Percentiles rank a stretch among this genome's conserved stretches.
phyloP scores from a whole-genome alignment of 331 rosid genomes.

The Rosa hybrid region DNA sequence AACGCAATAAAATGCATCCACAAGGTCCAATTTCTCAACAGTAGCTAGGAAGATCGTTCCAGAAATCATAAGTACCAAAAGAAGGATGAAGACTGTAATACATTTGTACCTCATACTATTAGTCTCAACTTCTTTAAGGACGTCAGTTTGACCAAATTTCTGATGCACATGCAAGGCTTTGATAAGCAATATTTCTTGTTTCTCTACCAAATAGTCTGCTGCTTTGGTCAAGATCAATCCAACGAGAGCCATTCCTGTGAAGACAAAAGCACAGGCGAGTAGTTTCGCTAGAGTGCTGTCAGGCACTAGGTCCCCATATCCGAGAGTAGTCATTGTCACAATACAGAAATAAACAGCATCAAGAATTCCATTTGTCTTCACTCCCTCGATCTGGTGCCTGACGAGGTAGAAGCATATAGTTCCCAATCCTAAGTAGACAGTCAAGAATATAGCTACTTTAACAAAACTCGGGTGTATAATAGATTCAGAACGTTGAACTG shows the following conservation, averaged over 20 bases:
- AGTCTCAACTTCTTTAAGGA: constrained; percentile 33
- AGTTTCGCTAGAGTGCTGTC: constrained; percentile 36
- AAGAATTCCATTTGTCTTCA: constrained; percentile 39
- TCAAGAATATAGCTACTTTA: constrained; percentile 28
- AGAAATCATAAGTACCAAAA: constrained; percentile 35
- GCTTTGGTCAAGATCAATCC: constrained; percentile 44
- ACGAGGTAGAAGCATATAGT: constrained; percentile 42
- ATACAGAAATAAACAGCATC: constrained; percentile 54
- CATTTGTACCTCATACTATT: constrained; percentile 44
- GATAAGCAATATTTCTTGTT: constrained; percentile 46
- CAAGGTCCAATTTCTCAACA: constrained; percentile 39
- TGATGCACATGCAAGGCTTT: constrained; percentile 31
- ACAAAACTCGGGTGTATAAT: constrained; percentile 38
- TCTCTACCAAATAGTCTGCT: constrained; percentile 56
- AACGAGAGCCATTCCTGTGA: constrained; percentile 50
- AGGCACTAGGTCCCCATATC: constrained; percentile 61
- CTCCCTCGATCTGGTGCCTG: constrained; percentile 42
- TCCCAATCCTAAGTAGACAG: constrained; percentile 47
- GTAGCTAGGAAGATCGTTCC: constrained; percentile 44
- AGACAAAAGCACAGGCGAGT: constrained; percentile 55
- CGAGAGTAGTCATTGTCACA: constrained; percentile 65
- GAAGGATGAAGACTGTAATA: constrained; percentile 27
- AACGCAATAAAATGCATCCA: constrained; percentile 77
- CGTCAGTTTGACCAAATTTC: constrained; percentile 12
- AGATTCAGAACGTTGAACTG: constrained; percentile 30